phyloP scores from a whole-genome alignment of 2,329 filamentous ascomycete genomes.

The Dactylellina leptospora region DNA sequence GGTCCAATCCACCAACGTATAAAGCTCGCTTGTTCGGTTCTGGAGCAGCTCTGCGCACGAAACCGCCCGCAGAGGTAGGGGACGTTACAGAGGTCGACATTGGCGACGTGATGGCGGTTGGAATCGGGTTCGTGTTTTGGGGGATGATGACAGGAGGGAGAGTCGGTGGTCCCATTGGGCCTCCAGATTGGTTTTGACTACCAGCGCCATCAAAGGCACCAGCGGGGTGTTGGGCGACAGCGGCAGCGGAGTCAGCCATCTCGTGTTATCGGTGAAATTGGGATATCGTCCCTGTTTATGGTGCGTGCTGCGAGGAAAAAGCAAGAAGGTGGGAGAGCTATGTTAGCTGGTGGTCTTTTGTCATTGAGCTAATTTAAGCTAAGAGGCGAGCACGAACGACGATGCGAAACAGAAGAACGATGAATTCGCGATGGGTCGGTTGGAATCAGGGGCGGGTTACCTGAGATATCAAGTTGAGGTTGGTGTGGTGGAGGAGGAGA shows the following conservation, averaged over 20 bases:
- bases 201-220: constrained; percentile 76
- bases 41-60: constrained; percentile 86
- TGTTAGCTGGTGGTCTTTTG: constrained; percentile 12
- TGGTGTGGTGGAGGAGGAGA: constrained; percentile 31
- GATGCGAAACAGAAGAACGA: background rate
- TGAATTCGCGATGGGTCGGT: constrained; percentile 21
- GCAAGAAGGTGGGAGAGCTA: background rate
- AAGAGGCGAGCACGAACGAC: background rate
- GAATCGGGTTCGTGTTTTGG: constrained; percentile 94
- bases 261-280: constrained; percentile 55
- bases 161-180: constrained; percentile 88
- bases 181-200: constrained; percentile 57
- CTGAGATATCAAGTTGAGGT: constrained; percentile 52
- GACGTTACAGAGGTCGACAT: constrained; percentile 82
- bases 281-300: constrained; percentile 55
- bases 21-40: constrained; percentile 98
- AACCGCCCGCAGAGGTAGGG: constrained; percentile 80
- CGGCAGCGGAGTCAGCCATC: constrained; percentile 58
- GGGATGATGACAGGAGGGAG: constrained; percentile 86
- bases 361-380: constrained; percentile 8
- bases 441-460: constrained; percentile 53
- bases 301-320: constrained; percentile 19
- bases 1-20: constrained; percentile 94
- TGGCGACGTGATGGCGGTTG: constrained; percentile 88
- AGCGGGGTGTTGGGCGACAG: constrained; percentile 69